Percentiles rank a stretch among this genome's conserved stretches.
Conservation (phyloP, 352 stramenopile species). For the Globisporangium paddicum region DNA sequence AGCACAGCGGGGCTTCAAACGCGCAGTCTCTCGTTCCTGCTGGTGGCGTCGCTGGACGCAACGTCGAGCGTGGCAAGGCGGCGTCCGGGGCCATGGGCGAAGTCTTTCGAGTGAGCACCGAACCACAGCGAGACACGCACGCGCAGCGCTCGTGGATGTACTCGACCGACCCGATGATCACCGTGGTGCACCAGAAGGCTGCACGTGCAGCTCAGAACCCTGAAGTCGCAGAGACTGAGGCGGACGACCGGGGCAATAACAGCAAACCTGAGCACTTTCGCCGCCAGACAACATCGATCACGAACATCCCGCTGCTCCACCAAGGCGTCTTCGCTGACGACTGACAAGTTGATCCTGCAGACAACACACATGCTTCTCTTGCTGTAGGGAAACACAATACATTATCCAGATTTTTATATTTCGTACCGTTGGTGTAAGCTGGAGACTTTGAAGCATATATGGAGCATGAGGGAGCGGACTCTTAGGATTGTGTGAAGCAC, state of each 20-base stretch:
- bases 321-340: conserved; percentile 65
- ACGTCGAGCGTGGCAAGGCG: conserved; percentile 55
- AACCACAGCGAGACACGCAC: conserved; percentile 65
- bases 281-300: conserved; percentile 56
- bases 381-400: background rate
- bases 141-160: conserved; percentile 80
- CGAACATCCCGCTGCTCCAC: conserved; percentile 41
- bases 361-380: background rate
- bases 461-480: background rate
- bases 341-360: conserved; percentile 10
- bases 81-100: conserved; percentile 60
- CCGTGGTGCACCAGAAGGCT: conserved; percentile 31
- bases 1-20: conserved; percentile 1
- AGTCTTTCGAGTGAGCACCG: conserved; percentile 42
- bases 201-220: conserved; percentile 8
- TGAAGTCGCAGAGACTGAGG: conserved; percentile 2
- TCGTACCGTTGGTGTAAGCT: conserved; percentile 1
- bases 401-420: conserved; percentile 8
- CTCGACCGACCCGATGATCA: conserved; percentile 65
- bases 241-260: conserved; percentile 2
- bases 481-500: conserved; percentile 27
- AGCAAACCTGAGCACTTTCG: conserved; percentile 24
- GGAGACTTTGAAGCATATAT: background rate
- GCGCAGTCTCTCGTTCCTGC: conserved; percentile 28
- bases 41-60: conserved; percentile 35